Evolutionary conservation across 2,329 filamentous ascomycete genomes (phyloP).

Genomic region (Colletotrichum karsti): DNA sequence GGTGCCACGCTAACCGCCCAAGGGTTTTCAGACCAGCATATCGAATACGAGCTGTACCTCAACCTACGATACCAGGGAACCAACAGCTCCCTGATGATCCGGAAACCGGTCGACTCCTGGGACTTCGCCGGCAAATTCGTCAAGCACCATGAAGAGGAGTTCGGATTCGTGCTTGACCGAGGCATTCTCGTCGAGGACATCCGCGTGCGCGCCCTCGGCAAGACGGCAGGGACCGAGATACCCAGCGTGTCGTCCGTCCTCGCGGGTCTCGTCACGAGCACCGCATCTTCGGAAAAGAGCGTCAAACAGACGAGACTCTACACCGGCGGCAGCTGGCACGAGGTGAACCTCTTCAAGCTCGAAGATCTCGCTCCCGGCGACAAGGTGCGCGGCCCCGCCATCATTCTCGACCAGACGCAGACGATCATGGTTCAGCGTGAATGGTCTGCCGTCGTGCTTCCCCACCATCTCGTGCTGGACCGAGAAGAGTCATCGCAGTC

Average conservation of each 20-base stretch:
- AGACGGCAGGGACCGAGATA: neutral
- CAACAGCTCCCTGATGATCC: conserved; percentile 52
- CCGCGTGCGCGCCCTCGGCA: conserved; percentile 47
- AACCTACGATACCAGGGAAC: conserved; percentile 54
- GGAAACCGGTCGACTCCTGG: conserved; percentile 37
- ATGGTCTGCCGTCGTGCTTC: neutral
- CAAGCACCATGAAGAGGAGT: no score
- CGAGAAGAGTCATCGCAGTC: no score
- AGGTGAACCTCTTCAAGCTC: neutral
- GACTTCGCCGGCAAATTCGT: no score
- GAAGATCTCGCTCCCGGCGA: neutral
- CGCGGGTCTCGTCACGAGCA: neutral
- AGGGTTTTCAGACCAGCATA: neutral
- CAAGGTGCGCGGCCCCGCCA: neutral
- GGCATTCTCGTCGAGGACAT: conserved; percentile 54
- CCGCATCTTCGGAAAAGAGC: neutral
- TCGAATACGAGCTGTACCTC: conserved; percentile 43
- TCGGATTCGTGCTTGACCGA: no score
- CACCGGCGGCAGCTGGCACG: neutral
- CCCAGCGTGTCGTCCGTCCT: neutral
- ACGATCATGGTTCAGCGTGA: neutral
- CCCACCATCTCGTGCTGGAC: neutral
- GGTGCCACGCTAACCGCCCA: conserved; percentile 45
- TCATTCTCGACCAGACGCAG: neutral
- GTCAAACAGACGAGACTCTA: neutral